Base-by-base conservation (phyloP, 306 rosid genomes). In the Cucurbita maxima region DNA sequence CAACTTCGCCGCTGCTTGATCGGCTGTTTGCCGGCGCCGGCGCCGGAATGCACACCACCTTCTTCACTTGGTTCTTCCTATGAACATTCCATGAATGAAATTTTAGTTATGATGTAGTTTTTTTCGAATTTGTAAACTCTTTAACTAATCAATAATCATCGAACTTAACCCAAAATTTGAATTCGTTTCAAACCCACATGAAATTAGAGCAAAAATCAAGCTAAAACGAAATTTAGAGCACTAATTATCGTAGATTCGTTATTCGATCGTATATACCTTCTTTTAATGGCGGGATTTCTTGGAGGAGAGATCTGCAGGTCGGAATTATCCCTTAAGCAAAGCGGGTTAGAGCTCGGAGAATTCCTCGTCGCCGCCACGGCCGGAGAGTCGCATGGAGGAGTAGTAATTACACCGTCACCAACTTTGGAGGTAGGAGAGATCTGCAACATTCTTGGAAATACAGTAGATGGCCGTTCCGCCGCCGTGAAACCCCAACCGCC, bases 11-110 rank as follows among this genome's bases (percentile, higher is more conserved):
- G 56, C 84, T 90, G 72, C 72, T 67, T 55, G 92, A 86, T 79
- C 98, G 87, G 83, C 87, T 92, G 81, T 87, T 92, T 72, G 86
- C 88, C 38, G 91, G 91, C 36, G 96, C 92, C 70, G 98, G 98
- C 50, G 98, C 96, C 20, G 96, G 98, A 83, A 92, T 90, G 25
- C 98, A 92, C 0, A 92, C 92, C 8, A 92, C 98, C 78, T 90
- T 88, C 87, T 90, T 92, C 19, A 85, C 90, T 84, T 87, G 92
- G 75, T 87, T 90, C 83, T 92, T 92, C 82, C 98, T 92, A 80
- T 75, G 67, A 45, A 18, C 55, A 66, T 3, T 1, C 69, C 5
- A 4, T 7, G 22, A 30, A 30, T 2, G 34, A 30, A 30, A 30
- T 30, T 30, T 30, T 30, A 30, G 34, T 30, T 0, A 3, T 3